Evolutionary conservation across 1,139 yeast genomes (phyloP), one percentile per base, ranked within the genome.

Genomic region (Dujonia santamariae): DNA sequence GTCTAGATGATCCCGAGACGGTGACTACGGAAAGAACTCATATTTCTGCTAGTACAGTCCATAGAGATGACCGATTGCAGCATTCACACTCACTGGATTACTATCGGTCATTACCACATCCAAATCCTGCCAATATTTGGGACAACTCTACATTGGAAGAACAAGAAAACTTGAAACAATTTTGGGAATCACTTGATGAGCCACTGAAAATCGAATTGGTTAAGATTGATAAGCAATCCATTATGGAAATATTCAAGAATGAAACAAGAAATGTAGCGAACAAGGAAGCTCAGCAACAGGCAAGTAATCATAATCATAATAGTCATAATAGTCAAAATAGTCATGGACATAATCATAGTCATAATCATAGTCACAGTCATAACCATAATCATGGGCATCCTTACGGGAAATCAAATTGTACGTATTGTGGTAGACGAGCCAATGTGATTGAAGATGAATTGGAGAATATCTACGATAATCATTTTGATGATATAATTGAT

Each of bases 341-440:
- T n/a, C 22, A 28, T 5, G 24, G 24, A 4, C 34, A 26, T 26
- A 28, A 19, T 14, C 34, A 31, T n/a, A 12, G 13, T 7, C 6
- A 9, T 15, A 7, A 4, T 12, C 24, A 19, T 19, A 13, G 8
- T 4, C 26, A 30, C 15, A 17, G 31, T n/a, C 27, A 26, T 32
- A 25, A 25, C 19, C 41, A 45, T 35, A 7, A 5, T n/a, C 38
- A 34, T 32, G 35, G 38, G 28, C 40, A 44, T 35, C 12, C n/a
- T 19, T 37, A 34, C 32, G 35, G 39, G 29, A 28, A 32, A 31
- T 28, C 38, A 31, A 33, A 29, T 33, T 90, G 97, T 54, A 65
- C 80, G 4, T 80, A 80, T 20, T 90, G 97, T 59, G 95, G 94
- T 1, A 73, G 87, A 35, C 79, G 85, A 45, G 78, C 81, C 45